Evolutionary conservation across 31 red algal genomes (phyloP).

Genomic region (Porphyra umbilicalis): DNA sequence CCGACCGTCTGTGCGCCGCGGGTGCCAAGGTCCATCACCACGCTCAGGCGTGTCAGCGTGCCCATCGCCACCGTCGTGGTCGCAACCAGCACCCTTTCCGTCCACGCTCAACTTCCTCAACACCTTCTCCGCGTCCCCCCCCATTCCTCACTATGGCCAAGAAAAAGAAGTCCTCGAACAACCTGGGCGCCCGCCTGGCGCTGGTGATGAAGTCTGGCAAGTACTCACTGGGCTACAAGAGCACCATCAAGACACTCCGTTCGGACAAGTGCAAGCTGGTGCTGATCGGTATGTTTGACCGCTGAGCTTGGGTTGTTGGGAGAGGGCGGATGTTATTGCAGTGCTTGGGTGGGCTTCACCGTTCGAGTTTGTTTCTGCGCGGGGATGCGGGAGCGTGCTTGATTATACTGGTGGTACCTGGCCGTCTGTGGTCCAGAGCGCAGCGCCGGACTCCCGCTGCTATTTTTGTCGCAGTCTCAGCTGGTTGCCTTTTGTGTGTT

Average conservation of each 20-base stretch:
- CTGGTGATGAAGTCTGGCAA: slow-evolving; percentile 98
- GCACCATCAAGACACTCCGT: slow-evolving; percentile 90
- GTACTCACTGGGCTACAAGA: slow-evolving; percentile 92
- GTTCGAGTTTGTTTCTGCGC: too few species aligned
- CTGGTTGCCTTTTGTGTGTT: not conserved
- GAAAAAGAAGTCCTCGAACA: slow-evolving; percentile 91
- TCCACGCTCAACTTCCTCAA: not conserved
- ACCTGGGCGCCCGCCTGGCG: slow-evolving; percentile 83
- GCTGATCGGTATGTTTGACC: slow-evolving; percentile 59
- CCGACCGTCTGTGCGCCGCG: too few species aligned
- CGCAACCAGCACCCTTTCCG: not conserved
- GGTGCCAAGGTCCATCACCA: too few species aligned
- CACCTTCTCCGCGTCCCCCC: not conserved
- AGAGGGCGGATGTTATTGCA: too few species aligned
- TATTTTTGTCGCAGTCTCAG: too few species aligned
- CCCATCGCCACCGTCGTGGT: not conserved
- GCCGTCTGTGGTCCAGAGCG: too few species aligned
- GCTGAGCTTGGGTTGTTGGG: too few species aligned
- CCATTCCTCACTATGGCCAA: slow-evolving; percentile 55
- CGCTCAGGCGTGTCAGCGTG: too few species aligned
- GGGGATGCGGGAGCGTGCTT: too few species aligned
- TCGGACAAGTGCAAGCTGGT: slow-evolving; percentile 98
- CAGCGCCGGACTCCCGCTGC: too few species aligned
- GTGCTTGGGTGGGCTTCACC: too few species aligned
- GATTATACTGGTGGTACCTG: too few species aligned